Conservation (phyloP, 169 alveolate species). For the Plasmodium billcollinsi region DNA sequence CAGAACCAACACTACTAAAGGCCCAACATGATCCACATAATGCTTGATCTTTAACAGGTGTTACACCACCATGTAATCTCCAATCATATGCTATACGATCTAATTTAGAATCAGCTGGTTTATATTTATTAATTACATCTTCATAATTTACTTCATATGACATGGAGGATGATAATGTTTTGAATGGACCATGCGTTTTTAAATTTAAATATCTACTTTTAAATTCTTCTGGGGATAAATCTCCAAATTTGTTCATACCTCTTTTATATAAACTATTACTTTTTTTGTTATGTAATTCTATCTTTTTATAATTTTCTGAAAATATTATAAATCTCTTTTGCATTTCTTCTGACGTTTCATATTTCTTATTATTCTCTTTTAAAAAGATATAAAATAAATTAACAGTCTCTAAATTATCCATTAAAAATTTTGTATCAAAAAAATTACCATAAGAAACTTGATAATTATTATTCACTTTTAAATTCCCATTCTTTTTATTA, state of each 20-base stretch:
- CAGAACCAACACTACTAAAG: slow-evolving; percentile 85
- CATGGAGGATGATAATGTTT: no score
- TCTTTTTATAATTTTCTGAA: slow-evolving; percentile 23
- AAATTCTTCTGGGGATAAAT: slow-evolving; percentile 77
- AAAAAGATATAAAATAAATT: slow-evolving; percentile 51
- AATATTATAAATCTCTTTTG: slow-evolving; percentile 51
- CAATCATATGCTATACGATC: slow-evolving; percentile 77
- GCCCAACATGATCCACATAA: slow-evolving; percentile 93
- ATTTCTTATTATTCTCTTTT: slow-evolving; percentile 23
- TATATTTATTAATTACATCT: slow-evolving; percentile 27
- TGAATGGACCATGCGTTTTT: neutral
- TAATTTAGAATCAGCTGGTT: slow-evolving; percentile 1
- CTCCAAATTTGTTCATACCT: slow-evolving; percentile 79
- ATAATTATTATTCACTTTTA: neutral
- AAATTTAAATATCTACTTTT: slow-evolving; percentile 14
- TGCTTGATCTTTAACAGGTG: slow-evolving; percentile 87
- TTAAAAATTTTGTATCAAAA: slow-evolving; percentile 27
- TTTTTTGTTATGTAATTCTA: slow-evolving; percentile 64
- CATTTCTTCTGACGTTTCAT: slow-evolving; percentile 40
- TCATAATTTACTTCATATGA: neutral
- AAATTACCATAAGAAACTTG: neutral
- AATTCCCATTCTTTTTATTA: slow-evolving; percentile 25
- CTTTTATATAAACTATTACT: slow-evolving; percentile 35
- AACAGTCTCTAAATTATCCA: slow-evolving; percentile 64
- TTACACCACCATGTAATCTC: slow-evolving; percentile 81